Base-by-base conservation (phyloP, 2,329 filamentous ascomycete species). In the Claviceps africana region DNA sequence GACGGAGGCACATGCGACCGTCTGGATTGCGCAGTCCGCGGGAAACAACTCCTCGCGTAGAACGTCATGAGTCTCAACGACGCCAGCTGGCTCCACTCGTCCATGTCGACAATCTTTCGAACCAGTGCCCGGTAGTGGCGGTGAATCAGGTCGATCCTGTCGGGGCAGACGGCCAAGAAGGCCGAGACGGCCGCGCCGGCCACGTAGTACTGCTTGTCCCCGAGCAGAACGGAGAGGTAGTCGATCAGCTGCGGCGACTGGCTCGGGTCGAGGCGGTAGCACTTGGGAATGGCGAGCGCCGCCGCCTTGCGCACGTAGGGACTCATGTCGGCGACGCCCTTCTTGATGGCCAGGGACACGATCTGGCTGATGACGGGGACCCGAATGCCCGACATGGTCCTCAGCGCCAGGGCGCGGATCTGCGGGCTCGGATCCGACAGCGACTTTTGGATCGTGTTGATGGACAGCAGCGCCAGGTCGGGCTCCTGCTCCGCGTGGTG, bases 381-480 rank as follows among this genome's bases (percentile, higher is more conserved):
- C n/a, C 86, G 80, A 57, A 98, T 97, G 13, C 88, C 89, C 0
- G 90, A 94, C 91, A 98, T 98, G 58, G 93, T 95, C 57, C 90
- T 88, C 56, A 98, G 76, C 0, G 93, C 93, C 62, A 98, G 83
- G 22, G 91, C 88, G 58, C 93, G 84, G 21, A 96, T 82, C 64
- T 95, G 86, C 1, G 93, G 88, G 65, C 90, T 96, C 53, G 83
- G 76, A 68, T 98, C 93, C 25, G 89, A 95, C 54, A 98, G 79
- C 10, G 91, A 95, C 70, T 96, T 97, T 65, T 98, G 93, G 60
- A 98, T 97, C 7, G 93, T 95, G 70, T 98, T 98, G 77, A 98
- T 96, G 54, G 90, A 95, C 45, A 98, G 78, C 39, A 98, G 78
- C 21, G 93, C 90, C 46, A 96, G 86, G 69, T 98, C 93, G 53